A percentile compares a stretch with the other conserved stretches of the same genome.
These are phyloP conservation scores for Lolium multiflorum DNA, from an alignment of 176 grass and related monocot species.

Conservation along the genomic window DNA sequence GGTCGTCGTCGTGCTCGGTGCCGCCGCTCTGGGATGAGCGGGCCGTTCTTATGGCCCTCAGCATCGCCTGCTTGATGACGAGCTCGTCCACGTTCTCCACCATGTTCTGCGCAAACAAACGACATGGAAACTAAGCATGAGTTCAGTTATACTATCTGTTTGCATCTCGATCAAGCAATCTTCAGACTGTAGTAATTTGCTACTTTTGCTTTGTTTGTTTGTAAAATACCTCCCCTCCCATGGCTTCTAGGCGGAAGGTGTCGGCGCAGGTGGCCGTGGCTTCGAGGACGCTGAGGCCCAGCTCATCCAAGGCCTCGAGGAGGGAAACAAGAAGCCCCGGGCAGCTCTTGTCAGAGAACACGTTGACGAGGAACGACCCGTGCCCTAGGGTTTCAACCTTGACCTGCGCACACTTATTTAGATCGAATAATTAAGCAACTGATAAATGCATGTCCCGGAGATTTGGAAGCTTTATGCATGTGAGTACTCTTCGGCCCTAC, in stretches of 20 bases:
- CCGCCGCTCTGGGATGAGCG: constrained; percentile 53
- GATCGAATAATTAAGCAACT: constrained; percentile 16
- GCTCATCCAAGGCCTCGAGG: constrained; percentile 83
- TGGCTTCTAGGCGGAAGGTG: constrained; percentile 73
- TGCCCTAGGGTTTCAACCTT: constrained; percentile 82
- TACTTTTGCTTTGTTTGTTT: not conserved
- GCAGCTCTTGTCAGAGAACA: constrained; percentile 78
- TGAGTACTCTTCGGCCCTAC: constrained; percentile 3
- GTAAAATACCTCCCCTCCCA: constrained; percentile 76
- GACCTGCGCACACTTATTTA: constrained; percentile 55
- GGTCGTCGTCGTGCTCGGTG: constrained; percentile 36
- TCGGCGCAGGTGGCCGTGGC: constrained; percentile 83
- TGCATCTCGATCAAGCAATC: not conserved
- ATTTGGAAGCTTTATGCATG: constrained; percentile 27
- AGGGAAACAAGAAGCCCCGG: constrained; percentile 87
- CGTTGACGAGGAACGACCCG: constrained; percentile 85
- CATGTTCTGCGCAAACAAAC: constrained; percentile 52
- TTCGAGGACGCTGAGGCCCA: constrained; percentile 87
- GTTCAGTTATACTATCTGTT: not conserved
- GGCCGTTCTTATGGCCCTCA: constrained; percentile 67
- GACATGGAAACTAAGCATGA: not conserved
- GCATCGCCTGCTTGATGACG: constrained; percentile 80
- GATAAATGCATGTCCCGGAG: constrained; percentile 3
- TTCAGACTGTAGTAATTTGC: not conserved
- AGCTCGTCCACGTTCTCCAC: constrained; percentile 65